These are phyloP conservation scores for Monosporascus sp. DNA, from an alignment of 2,329 filamentous ascomycete genomes.

Conservation along the genomic window DNA sequence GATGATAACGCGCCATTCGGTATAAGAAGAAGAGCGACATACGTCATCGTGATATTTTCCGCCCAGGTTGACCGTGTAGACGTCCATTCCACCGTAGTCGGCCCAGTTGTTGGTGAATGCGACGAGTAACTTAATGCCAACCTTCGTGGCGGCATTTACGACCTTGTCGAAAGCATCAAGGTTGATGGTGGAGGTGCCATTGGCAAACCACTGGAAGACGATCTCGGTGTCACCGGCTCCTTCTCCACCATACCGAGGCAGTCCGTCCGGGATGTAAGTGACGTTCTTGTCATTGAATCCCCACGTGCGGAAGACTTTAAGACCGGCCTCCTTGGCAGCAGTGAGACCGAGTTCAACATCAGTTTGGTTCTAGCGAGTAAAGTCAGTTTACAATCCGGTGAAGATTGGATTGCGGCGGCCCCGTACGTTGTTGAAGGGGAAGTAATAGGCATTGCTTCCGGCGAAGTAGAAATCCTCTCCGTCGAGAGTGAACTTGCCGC, in stretches of 20 bases:
- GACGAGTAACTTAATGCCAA: constrained; percentile 47
- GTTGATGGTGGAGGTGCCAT: constrained; percentile 41
- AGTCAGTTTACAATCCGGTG: background rate
- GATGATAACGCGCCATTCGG: background rate
- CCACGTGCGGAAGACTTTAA: constrained; percentile 50
- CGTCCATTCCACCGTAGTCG: constrained; percentile 55
- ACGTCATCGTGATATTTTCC: constrained; percentile 46
- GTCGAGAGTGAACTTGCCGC: constrained; percentile 46
- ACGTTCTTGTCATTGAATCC: constrained; percentile 53
- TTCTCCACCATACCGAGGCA: constrained; percentile 47
- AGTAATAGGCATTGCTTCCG: constrained; percentile 52
- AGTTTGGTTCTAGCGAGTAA: constrained; percentile 32
- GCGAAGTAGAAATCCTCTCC: constrained; percentile 52
- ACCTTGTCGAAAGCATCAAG: constrained; percentile 45
- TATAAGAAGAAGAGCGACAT: constrained; percentile 6
- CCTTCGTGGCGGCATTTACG: constrained; percentile 41
- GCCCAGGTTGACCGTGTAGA: constrained; percentile 51
- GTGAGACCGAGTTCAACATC: constrained; percentile 17
- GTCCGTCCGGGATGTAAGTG: constrained; percentile 36
- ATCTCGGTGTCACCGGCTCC: constrained; percentile 38
- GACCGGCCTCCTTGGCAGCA: constrained; percentile 16
- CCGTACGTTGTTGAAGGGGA: constrained; percentile 46
- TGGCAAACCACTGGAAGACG: constrained; percentile 39
- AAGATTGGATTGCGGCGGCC: background rate
- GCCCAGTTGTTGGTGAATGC: constrained; percentile 55